phyloP scores from a whole-genome alignment of 805 yeast genomes.

The Spathaspora sp. region DNA sequence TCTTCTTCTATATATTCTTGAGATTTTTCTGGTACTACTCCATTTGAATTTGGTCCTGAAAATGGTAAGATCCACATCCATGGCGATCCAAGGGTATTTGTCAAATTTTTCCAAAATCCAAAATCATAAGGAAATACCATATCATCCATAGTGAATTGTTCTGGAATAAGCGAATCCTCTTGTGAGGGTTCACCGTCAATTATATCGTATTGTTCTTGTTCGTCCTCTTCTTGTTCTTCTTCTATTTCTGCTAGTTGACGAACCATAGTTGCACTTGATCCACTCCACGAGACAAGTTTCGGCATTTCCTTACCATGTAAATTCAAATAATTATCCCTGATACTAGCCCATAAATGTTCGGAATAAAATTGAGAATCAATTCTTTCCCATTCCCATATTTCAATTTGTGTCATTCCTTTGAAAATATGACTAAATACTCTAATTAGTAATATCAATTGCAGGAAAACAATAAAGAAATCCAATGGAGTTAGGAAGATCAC shows the following conservation, averaged over 20 bases:
- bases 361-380: slow-evolving; percentile 61
- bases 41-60: slow-evolving; percentile 60
- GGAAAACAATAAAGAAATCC: slow-evolving; percentile 54
- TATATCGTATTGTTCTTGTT: slow-evolving; percentile 4
- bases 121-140: slow-evolving; percentile 82
- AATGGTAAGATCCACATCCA: slow-evolving; percentile 71
- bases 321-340: slow-evolving; percentile 39
- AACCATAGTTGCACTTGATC: slow-evolving; percentile 4
- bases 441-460: slow-evolving; percentile 55
- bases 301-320: slow-evolving; percentile 43
- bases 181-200: too few relatives aligned
- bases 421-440: slow-evolving; percentile 56
- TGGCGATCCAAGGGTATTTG: slow-evolving; percentile 56
- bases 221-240: slow-evolving; percentile 3
- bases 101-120: slow-evolving; percentile 54
- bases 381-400: slow-evolving; percentile 88
- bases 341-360: slow-evolving; percentile 50
- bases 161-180: slow-evolving; percentile 21
- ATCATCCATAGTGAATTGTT: slow-evolving; percentile 53
- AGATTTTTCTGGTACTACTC: slow-evolving; percentile 49
- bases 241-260: slow-evolving; percentile 1
- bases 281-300: slow-evolving; percentile 43
- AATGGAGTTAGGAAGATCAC: slow-evolving; percentile 54
- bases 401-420: slow-evolving; percentile 83
- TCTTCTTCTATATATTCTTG: slow-evolving; percentile 54